Evolutionary conservation across 1,284 basidiomycete genomes (phyloP), one percentile per base, ranked within the genome.

Genomic region (Entoloma clypeatum): DNA sequence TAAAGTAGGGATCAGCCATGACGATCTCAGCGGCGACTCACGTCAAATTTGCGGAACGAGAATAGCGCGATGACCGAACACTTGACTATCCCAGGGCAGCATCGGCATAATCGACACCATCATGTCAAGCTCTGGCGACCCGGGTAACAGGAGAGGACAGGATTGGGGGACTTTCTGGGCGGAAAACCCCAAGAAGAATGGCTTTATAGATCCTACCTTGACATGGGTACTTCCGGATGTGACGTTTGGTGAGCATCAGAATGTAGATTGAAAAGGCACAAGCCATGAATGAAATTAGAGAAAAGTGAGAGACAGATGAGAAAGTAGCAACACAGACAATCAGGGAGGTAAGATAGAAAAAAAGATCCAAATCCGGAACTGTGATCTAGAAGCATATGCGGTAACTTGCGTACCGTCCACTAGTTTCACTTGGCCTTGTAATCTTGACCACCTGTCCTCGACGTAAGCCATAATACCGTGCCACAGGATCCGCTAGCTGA

Each of bases 391-490:
- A 90, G 65, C 86, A 92, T 60, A 92, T 90, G 45, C 91, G 83
- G 71, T 92, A 95, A 55, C 87, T 92, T 45, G 89, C 89, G 60
- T 94, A 98, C 56, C 96, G 79, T 49, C 95, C 96, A 52, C 88
- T 89, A 11, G 96, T 99, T 73, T 99, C 96, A 63, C 90, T 93
- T 17, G 93, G 89, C 58, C 96, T 75, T 46, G 90, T 99, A 55
- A 99, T 99, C 72, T 97, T 97, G 62, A 99, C 96, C 26, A 99
- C 96, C 64, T 97, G 92, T 16, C 95, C 94, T 47, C 96, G 77
- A 58, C 84, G 79, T 46, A 99, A 77, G 36, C 96, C 96, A 68
- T 97, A 99, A 66, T 99, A 99, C 49, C 93, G 80, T 26, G 95
- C 93, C 9, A 99, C 95, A 4, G 96, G 96, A 66, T 99, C 96